Evolutionary conservation across 2,329 filamentous ascomycete genomes (phyloP), one percentile per base, ranked within the genome.

Genomic region (Coniochaeta ligniaria): DNA sequence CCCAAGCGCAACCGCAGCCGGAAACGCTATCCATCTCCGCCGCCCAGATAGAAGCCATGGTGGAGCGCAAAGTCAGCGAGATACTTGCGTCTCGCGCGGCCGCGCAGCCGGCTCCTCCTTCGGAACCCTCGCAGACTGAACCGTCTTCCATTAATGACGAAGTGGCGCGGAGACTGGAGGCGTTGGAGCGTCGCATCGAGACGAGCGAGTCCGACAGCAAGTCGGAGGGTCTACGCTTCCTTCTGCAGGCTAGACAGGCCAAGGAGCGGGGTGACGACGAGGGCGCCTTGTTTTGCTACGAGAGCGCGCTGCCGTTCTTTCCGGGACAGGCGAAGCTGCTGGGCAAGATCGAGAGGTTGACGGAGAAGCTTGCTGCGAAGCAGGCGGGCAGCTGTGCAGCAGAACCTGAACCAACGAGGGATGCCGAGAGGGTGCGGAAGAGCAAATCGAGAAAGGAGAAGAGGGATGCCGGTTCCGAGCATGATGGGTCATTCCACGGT

Each of bases 211-310:
- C 76, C 35, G 91, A 96, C 67, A 79, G 82, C 28, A 86, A 90
- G 59, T 88, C 91, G 0, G 91, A 96, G 64, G 95, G 94, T 0
- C 75, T 98, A 31, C 90, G 92, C 12, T 92, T 90, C 67, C 76
- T 98, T 36, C 80, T 97, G n/a, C 92, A 95, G 81, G 94, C 92
- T 1, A 90, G 95, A 65, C 92, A 97, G 71, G 90, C 96, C 69
- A 92, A 93, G 70, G 91, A 92, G 59, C 83, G 86, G 4, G 92
- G 92, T 1, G 91, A 97, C 66, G 87, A 96, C 58, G 79, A 78
- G 3, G 90, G 85, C 36, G 92, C 93, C 0, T 75, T 98, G 62
- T 86, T 85, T 66, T 94, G 95, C 85, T 97, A 96, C 70, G 88
- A 94, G 71, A 79, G 91, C 64, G 94, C 94, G 0, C 76, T 92